A percentile compares a stretch with the other conserved stretches of the same genome.
phyloP scores from a whole-genome alignment of 176 grass and related monocot genomes.

The Phoenix dactylifera region DNA sequence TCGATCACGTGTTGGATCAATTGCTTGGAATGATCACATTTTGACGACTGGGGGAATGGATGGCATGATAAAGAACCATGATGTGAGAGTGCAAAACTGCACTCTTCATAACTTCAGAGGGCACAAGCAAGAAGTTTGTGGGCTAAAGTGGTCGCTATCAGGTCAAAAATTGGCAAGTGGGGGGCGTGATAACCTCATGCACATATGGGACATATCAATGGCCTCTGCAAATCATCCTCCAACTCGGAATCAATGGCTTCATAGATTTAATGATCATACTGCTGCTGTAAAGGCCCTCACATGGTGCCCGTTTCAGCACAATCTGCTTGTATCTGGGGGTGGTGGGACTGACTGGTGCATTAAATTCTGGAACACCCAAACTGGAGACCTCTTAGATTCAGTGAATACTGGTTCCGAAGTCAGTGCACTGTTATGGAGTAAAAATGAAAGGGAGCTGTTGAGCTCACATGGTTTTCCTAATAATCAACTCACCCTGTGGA shows the following conservation, averaged over 20 bases:
- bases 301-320: conserved; percentile 6
- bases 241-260: conserved; percentile 5
- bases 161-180: conserved; percentile 5
- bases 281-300: conserved; percentile 2
- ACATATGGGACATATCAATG: background rate
- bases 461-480: conserved; percentile 33
- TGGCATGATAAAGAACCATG: background rate
- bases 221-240: background rate
- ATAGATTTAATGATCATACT: background rate
- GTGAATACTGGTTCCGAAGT: conserved; percentile 21
- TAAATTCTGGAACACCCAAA: conserved; percentile 6
- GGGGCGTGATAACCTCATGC: too few species aligned
- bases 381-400: conserved; percentile 15
- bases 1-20: background rate
- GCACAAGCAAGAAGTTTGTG: background rate
- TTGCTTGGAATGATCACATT: conserved; percentile 7
- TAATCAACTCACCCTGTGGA: conserved; percentile 32
- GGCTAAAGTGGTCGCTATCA: background rate
- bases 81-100: background rate
- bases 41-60: background rate
- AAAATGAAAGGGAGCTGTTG: conserved; percentile 35
- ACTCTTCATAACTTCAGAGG: background rate
- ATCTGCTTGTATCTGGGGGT: conserved; percentile 4
- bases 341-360: background rate
- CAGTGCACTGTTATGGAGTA: conserved; percentile 28